These are phyloP conservation scores for Brettanomyces naardenensis DNA, from an alignment of 805 yeast genomes.

Conservation along the genomic window DNA sequence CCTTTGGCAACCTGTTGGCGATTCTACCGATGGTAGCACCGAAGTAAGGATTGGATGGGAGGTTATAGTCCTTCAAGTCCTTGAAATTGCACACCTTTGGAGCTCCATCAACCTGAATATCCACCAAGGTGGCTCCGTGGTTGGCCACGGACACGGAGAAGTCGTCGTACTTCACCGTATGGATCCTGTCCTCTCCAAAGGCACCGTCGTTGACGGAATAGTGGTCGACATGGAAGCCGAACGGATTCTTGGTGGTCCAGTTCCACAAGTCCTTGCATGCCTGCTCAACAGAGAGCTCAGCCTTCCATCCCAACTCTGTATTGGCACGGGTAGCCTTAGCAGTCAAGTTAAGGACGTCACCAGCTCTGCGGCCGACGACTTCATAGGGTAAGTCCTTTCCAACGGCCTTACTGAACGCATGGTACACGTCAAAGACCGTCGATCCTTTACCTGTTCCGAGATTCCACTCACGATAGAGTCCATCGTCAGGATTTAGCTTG, in stretches of 20 bases:
- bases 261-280: constrained; percentile 2
- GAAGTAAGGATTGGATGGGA: constrained; percentile 1
- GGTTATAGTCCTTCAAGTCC: neutral
- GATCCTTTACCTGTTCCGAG: constrained; percentile 3
- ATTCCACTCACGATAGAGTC: constrained; percentile 1
- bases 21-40: constrained; percentile 2
- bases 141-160: constrained; percentile 2
- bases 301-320: constrained; percentile 1
- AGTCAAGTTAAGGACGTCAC: constrained; percentile 2
- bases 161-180: neutral
- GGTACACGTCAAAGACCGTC: constrained; percentile 1
- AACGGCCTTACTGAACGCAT: constrained; percentile 1
- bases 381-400: constrained; percentile 1
- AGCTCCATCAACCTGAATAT: neutral
- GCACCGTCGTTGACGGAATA: neutral
- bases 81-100: neutral
- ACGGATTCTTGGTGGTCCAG: constrained; percentile 3
- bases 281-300: neutral
- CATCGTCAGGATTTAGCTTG: neutral
- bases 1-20: constrained; percentile 1
- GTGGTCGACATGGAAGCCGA: neutral
- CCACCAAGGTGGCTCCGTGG: constrained; percentile 1
- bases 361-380: constrained; percentile 2
- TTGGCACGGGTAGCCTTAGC: neutral
- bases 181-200: constrained; percentile 1